phyloP scores from a whole-genome alignment of 306 rosid genomes.

The Rosa rugosa region DNA sequence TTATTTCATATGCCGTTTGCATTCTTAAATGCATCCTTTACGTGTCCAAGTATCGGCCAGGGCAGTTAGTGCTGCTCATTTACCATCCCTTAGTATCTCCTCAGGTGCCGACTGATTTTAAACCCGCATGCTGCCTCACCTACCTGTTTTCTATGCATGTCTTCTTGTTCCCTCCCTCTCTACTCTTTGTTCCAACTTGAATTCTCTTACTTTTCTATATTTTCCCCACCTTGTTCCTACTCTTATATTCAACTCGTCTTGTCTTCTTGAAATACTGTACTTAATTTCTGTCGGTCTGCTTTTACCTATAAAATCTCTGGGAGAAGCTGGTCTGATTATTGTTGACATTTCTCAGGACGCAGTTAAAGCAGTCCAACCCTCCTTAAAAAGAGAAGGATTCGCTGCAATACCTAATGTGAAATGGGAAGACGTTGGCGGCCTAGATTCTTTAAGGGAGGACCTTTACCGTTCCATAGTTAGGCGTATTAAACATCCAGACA shows the following conservation, averaged over 20 bases:
- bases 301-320: not conserved
- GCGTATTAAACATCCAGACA: too few relatives aligned
- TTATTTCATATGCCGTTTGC: too few relatives aligned
- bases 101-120: too few relatives aligned
- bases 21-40: too few relatives aligned
- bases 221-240: not conserved
- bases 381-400: constrained; percentile 74
- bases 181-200: not conserved
- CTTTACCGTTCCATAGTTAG: constrained; percentile 36
- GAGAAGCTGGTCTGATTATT: not conserved
- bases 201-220: not conserved
- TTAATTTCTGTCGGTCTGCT: not conserved
- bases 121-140: not conserved
- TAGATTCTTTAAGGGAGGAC: constrained; percentile 56
- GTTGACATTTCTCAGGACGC: constrained; percentile 47
- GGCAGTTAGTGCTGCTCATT: too few relatives aligned
- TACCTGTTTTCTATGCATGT: not conserved
- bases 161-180: not conserved
- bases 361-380: constrained; percentile 58
- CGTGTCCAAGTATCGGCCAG: too few relatives aligned
- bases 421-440: constrained; percentile 92
- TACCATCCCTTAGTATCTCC: too few relatives aligned
- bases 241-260: not conserved
- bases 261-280: not conserved
- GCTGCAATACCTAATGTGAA: constrained; percentile 63